Evolutionary conservation across 805 yeast species (phyloP).

Genomic region (Dipodascus albidus): DNA sequence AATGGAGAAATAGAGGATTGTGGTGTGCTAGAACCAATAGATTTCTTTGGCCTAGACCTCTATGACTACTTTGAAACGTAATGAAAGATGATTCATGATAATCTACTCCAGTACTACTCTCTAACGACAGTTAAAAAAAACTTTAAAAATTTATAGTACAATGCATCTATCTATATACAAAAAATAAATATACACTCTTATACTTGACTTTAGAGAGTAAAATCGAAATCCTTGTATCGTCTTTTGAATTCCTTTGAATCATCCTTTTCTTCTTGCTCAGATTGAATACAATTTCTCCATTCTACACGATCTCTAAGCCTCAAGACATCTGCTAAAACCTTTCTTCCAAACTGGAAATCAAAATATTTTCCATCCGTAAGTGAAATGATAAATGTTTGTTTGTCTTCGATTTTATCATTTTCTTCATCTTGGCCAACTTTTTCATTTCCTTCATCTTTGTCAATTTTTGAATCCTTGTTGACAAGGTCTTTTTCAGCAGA

Average conservation of each 20-base stretch:
- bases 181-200: neutral
- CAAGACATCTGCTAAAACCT: slow-evolving; percentile 57
- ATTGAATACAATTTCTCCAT: slow-evolving; percentile 72
- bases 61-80: neutral
- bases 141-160: too few species aligned
- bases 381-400: slow-evolving; percentile 15
- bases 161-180: too few species aligned
- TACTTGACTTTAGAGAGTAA: slow-evolving; percentile 27
- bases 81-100: too few species aligned
- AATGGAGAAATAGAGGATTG: neutral
- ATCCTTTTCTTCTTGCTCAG: slow-evolving; percentile 44
- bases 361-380: slow-evolving; percentile 23
- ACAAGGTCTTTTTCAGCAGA: too few species aligned
- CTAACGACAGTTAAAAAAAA: too few species aligned
- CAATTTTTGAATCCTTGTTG: too few species aligned
- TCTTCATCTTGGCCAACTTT: neutral
- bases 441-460: neutral
- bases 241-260: slow-evolving; percentile 57
- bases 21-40: neutral
- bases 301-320: slow-evolving; percentile 47
- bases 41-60: neutral
- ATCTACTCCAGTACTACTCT: too few species aligned
- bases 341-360: slow-evolving; percentile 77
- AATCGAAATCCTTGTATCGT: slow-evolving; percentile 43
- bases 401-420: slow-evolving; percentile 21